Conservation (phyloP, 2,329 filamentous ascomycete genomes). For the Phialophora tarda region DNA sequence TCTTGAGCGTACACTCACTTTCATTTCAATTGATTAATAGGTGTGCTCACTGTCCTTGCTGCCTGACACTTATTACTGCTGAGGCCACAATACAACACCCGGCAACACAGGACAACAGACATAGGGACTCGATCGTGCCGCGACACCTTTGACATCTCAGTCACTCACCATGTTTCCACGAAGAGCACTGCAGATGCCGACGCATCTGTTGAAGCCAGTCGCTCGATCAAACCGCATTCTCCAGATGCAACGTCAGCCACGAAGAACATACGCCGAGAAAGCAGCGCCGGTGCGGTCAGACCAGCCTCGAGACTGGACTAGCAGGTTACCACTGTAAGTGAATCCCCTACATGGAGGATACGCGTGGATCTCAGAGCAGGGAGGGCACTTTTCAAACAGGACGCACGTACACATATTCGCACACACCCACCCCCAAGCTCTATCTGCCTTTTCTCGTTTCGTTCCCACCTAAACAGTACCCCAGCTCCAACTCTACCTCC, state of each 20-base stretch:
- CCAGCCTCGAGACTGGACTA: constrained; percentile 7
- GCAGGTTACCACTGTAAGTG: constrained; percentile 22
- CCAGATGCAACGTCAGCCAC: neutral
- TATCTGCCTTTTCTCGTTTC: too few relatives aligned
- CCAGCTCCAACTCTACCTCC: too few relatives aligned
- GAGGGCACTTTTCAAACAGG: too few relatives aligned
- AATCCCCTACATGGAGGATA: neutral
- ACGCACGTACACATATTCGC: too few relatives aligned
- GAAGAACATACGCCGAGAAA: constrained; percentile 9
- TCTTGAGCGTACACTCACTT: neutral
- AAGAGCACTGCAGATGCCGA: neutral
- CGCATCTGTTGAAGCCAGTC: neutral
- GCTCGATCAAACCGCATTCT: neutral
- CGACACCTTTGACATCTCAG: neutral
- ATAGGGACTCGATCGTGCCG: neutral
- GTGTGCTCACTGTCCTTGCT: too few relatives aligned
- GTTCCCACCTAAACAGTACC: too few relatives aligned
- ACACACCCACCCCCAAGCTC: too few relatives aligned
- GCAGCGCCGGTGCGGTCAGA: constrained; percentile 5
- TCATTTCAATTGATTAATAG: neutral
- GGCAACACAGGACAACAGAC: neutral
- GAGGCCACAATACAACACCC: neutral
- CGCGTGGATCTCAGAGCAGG: too few relatives aligned
- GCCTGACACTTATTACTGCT: neutral
- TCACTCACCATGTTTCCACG: neutral